phyloP scores from a whole-genome alignment of 768 basidiomycete species.

The Symmetrospora coprosmae region DNA sequence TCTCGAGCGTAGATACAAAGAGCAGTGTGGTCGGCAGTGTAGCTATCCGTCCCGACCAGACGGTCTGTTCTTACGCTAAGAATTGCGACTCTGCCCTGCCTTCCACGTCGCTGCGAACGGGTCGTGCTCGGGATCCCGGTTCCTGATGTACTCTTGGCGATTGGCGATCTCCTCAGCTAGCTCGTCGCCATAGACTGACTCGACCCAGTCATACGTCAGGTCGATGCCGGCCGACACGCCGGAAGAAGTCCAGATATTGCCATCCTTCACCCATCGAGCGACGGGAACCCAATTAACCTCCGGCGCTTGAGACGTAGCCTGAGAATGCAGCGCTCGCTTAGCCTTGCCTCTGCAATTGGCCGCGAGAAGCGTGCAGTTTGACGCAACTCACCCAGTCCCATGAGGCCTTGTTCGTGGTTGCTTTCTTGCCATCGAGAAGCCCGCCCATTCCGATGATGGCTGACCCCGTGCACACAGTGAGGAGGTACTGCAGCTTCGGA shows the following conservation, averaged over 20 bases:
- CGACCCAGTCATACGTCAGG: slow-evolving; percentile 17
- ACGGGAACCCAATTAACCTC: slow-evolving; percentile 21
- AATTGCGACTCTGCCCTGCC: too few relatives aligned
- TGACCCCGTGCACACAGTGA: slow-evolving; percentile 28
- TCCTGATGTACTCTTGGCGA: slow-evolving; percentile 5
- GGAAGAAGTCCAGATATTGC: slow-evolving; percentile 22
- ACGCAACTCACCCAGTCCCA: slow-evolving; percentile 18
- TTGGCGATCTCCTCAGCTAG: slow-evolving; percentile 6
- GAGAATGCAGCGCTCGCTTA: too few relatives aligned
- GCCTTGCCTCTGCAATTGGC: too few relatives aligned
- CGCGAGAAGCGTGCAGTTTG: not conserved
- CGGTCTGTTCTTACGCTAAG: too few relatives aligned
- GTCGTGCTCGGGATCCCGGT: slow-evolving; percentile 18
- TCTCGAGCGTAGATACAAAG: too few relatives aligned
- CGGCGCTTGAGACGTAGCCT: not conserved
- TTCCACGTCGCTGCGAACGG: slow-evolving; percentile 23
- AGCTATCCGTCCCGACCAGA: too few relatives aligned
- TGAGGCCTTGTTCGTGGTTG: slow-evolving; percentile 22
- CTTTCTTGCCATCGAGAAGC: slow-evolving; percentile 21
- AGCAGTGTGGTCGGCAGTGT: too few relatives aligned
- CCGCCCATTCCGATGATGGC: slow-evolving; percentile 24
- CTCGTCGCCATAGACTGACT: slow-evolving; percentile 13
- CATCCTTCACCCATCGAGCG: slow-evolving; percentile 27
- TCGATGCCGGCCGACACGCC: slow-evolving; percentile 27
- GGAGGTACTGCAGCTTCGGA: slow-evolving; percentile 21